phyloP scores from a whole-genome alignment of 2,329 filamentous ascomycete genomes.

The Pyricularia grisea region DNA sequence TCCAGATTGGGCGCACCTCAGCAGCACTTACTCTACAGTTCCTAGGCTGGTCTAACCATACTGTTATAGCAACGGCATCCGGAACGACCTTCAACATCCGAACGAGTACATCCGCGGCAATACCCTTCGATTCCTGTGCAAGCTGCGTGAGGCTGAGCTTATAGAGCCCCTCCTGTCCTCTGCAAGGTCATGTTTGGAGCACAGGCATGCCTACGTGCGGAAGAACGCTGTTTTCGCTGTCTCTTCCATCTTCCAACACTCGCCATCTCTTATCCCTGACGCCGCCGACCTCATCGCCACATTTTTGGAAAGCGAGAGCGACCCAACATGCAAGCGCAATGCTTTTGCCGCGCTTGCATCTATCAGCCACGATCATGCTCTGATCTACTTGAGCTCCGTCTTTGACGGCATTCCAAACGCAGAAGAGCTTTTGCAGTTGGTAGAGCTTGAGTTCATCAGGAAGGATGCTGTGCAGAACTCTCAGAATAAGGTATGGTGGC shows the following conservation, averaged over 20 bases:
- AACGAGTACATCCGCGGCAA: slow-evolving; percentile 99
- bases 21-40: neutral
- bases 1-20: neutral
- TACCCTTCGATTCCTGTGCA: slow-evolving; percentile 95
- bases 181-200: slow-evolving; percentile 83
- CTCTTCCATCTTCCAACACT: slow-evolving; percentile 84
- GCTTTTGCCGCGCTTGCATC: slow-evolving; percentile 85
- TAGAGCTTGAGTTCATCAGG: slow-evolving; percentile 93
- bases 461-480: slow-evolving; percentile 94
- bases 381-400: slow-evolving; percentile 77
- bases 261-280: slow-evolving; percentile 86
- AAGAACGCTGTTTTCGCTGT: slow-evolving; percentile 97
- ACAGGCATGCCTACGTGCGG: slow-evolving; percentile 93
- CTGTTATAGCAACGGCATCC: slow-evolving; percentile 76
- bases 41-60: neutral
- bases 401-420: slow-evolving; percentile 93
- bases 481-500: slow-evolving; percentile 69
- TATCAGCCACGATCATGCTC: slow-evolving; percentile 88
- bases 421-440: slow-evolving; percentile 86
- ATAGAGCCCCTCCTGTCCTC: slow-evolving; percentile 94
- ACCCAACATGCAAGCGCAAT: slow-evolving; percentile 95
- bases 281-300: slow-evolving; percentile 83
- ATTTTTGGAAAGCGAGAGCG: slow-evolving; percentile 85
- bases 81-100: slow-evolving; percentile 91
- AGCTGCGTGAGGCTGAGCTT: slow-evolving; percentile 88